These are phyloP conservation scores for Ceratorhiza oryzae-sativae DNA, from an alignment of 1,284 basidiomycete species.

Conservation along the genomic window DNA sequence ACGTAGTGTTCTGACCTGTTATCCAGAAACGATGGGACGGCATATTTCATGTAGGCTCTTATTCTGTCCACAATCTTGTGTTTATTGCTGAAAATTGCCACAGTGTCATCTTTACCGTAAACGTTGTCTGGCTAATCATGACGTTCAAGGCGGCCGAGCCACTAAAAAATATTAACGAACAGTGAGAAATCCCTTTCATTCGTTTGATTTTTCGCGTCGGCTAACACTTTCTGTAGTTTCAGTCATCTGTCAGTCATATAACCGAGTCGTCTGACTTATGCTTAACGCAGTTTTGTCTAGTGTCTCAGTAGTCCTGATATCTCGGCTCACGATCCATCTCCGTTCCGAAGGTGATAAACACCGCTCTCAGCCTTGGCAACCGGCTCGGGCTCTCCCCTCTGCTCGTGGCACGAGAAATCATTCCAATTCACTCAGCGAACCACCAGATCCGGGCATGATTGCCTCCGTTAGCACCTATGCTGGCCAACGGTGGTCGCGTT, in stretches of 20 bases:
- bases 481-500: conserved; percentile 24
- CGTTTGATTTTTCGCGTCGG: not conserved
- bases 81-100: not conserved
- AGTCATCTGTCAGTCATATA: conserved; percentile 24
- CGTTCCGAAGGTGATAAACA: conserved; percentile 31
- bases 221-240: conserved; percentile 3
- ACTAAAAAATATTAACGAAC: conserved; percentile 33
- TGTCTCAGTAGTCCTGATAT: conserved; percentile 29
- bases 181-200: not conserved
- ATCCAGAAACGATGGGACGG: conserved; percentile 27
- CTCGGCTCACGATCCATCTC: conserved; percentile 32
- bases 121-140: conserved; percentile 29
- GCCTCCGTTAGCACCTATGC: conserved; percentile 32
- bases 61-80: not conserved
- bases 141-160: conserved; percentile 27
- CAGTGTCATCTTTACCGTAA: conserved; percentile 32
- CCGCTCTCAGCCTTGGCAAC: conserved; percentile 13
- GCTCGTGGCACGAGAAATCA: conserved; percentile 21
- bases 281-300: not conserved
- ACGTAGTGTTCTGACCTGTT: too few species aligned
- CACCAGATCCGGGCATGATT: conserved; percentile 16
- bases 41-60: conserved; percentile 16
- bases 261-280: not conserved
- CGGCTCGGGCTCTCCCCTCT: conserved; percentile 9
- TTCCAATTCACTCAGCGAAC: conserved; percentile 17